Evolutionary conservation across 805 yeast genomes (phyloP).

Genomic region (Debaryomyces maramus): DNA sequence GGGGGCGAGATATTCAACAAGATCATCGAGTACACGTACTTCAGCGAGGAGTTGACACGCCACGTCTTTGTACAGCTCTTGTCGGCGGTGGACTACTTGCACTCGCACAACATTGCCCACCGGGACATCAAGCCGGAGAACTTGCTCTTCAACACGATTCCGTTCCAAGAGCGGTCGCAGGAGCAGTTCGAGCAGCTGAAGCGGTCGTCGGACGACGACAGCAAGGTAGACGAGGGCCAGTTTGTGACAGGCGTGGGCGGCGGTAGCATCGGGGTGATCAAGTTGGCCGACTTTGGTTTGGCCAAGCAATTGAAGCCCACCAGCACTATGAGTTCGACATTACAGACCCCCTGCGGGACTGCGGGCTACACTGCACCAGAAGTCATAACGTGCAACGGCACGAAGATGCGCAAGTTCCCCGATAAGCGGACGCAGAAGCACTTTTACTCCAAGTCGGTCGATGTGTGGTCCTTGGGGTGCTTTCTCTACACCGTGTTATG

Average conservation of each 20-base stretch:
- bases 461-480: slow-evolving; percentile 75
- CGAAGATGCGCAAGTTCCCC: slow-evolving; percentile 13
- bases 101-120: slow-evolving; percentile 62
- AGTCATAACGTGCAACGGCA: slow-evolving; percentile 45
- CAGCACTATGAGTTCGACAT: slow-evolving; percentile 15
- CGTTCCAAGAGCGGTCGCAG: slow-evolving; percentile 40
- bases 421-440: slow-evolving; percentile 36
- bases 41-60: slow-evolving; percentile 68
- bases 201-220: slow-evolving; percentile 57
- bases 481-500: slow-evolving; percentile 66
- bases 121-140: slow-evolving; percentile 85
- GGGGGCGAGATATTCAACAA: slow-evolving; percentile 85
- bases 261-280: slow-evolving; percentile 63
- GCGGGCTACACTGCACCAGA: slow-evolving; percentile 78
- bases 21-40: slow-evolving; percentile 74
- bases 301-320: slow-evolving; percentile 56
- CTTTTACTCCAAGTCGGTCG: slow-evolving; percentile 64
- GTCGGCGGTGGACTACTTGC: slow-evolving; percentile 66
- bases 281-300: slow-evolving; percentile 69
- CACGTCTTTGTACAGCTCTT: slow-evolving; percentile 76
- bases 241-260: slow-evolving; percentile 55
- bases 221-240: slow-evolving; percentile 62
- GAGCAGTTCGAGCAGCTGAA: slow-evolving; percentile 25
- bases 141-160: slow-evolving; percentile 59
- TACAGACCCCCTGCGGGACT: slow-evolving; percentile 76